A percentile compares a stretch with the other conserved stretches of the same genome.
Conservation (phyloP, 495 filamentous ascomycete genomes). For the Stereocaulon alpinum region DNA sequence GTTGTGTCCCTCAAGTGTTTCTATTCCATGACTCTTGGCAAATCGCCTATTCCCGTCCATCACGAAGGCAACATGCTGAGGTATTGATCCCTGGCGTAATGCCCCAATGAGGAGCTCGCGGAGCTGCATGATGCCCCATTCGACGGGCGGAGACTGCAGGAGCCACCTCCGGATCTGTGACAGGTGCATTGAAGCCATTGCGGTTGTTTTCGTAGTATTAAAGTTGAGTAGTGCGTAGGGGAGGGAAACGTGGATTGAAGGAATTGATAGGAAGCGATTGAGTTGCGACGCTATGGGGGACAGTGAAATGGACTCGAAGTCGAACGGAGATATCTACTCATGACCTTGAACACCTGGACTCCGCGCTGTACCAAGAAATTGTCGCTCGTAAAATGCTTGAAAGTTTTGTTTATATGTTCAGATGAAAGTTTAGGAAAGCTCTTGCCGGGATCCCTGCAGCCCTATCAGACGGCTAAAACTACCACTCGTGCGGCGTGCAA, state of each 20-base stretch:
- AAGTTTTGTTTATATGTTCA: not conserved
- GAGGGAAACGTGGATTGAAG: not conserved
- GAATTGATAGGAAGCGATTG: not conserved
- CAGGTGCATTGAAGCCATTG: constrained; percentile 50
- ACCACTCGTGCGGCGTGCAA: too few relatives aligned
- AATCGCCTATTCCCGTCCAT: constrained; percentile 98
- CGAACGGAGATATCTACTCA: too few relatives aligned
- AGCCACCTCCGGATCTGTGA: constrained; percentile 77
- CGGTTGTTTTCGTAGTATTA: not conserved
- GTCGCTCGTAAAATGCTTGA: not conserved
- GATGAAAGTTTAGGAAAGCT: not conserved
- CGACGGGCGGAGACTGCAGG: constrained; percentile 74
- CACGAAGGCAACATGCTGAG: constrained; percentile 90
- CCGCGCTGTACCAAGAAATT: too few relatives aligned
- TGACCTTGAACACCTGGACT: too few relatives aligned
- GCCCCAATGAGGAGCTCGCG: constrained; percentile 79
- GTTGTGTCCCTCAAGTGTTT: constrained; percentile 95
- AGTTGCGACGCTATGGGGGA: not conserved
- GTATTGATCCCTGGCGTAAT: constrained; percentile 79
- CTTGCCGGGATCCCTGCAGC: not conserved
- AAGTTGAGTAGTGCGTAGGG: not conserved
- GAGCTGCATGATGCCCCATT: constrained; percentile 63
- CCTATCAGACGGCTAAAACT: constrained; percentile 1
- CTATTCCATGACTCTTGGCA: constrained; percentile 79
- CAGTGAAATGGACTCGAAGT: too few relatives aligned